phyloP scores from a whole-genome alignment of 768 basidiomycete species.

The Tylopilus felleus region DNA sequence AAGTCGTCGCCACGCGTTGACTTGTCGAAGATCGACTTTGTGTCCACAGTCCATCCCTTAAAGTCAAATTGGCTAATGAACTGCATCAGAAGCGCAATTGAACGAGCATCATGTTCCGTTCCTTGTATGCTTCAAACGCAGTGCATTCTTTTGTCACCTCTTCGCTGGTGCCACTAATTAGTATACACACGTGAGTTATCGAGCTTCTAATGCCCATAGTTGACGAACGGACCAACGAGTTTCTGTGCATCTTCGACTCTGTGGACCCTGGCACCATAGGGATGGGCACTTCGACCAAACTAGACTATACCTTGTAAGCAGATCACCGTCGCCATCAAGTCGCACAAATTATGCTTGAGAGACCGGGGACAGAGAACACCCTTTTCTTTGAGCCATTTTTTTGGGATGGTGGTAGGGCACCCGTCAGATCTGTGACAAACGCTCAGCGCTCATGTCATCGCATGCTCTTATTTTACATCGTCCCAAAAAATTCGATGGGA shows the following conservation, averaged over 20 bases:
- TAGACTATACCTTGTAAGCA: conserved; percentile 9
- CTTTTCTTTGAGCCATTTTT: neutral
- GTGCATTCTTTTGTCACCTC: neutral
- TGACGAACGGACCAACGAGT: conserved; percentile 16
- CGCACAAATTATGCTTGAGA: no score
- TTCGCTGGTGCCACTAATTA: conserved; percentile 16
- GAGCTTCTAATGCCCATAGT: conserved; percentile 12
- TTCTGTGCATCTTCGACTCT: conserved; percentile 17
- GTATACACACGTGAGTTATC: conserved; percentile 12
- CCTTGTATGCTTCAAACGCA: no score
- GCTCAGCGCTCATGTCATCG: no score
- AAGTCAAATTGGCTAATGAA: conserved; percentile 14
- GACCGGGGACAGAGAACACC: neutral
- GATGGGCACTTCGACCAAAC: conserved; percentile 12
- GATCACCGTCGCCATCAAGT: neutral
- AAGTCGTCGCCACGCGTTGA: no score
- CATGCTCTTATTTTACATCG: neutral
- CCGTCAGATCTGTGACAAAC: no score
- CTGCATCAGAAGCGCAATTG: neutral
- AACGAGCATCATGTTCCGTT: neutral
- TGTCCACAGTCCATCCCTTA: conserved; percentile 19
- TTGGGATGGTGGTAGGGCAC: neutral
- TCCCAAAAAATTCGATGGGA: neutral
- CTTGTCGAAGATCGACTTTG: conserved; percentile 11
- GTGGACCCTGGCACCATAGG: conserved; percentile 9